Evolutionary conservation across 2,329 filamentous ascomycete species (phyloP).

Genomic region (Cryoendolithus antarcticus): DNA sequence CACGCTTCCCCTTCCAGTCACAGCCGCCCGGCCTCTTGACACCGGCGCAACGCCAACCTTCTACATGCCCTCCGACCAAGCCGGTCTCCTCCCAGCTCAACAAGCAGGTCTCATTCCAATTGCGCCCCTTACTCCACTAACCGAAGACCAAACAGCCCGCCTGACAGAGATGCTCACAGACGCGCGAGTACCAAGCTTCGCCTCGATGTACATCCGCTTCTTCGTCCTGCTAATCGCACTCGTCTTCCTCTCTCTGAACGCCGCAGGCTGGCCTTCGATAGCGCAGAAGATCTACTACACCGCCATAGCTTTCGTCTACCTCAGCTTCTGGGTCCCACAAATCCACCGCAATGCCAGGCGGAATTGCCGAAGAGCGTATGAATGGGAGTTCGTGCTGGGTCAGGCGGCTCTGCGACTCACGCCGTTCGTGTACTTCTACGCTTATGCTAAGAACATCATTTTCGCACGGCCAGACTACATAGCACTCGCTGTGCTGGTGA

Average conservation of each 20-base stretch:
- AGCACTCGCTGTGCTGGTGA: conserved; percentile 52
- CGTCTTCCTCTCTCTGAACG: conserved; percentile 48
- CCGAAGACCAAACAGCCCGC: conserved; percentile 8
- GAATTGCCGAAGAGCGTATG: conserved; percentile 82
- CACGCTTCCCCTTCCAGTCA: conserved; percentile 40
- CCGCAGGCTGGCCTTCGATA: conserved; percentile 42
- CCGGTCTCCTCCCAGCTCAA: too few relatives aligned
- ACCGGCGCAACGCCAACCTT: conserved; percentile 40
- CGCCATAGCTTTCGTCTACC: conserved; percentile 57
- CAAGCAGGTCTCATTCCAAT: conserved; percentile 34
- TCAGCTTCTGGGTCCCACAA: conserved; percentile 87
- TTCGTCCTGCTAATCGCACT: conserved; percentile 46
- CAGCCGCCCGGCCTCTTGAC: conserved; percentile 30
- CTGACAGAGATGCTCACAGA: conserved; percentile 26
- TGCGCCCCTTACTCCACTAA: conserved; percentile 10
- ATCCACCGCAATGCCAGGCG: conserved; percentile 81
- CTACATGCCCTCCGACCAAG: conserved; percentile 43
- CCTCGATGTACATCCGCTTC: conserved; percentile 49
- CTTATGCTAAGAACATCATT: conserved; percentile 64
- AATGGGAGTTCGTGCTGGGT: conserved; percentile 80
- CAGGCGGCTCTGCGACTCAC: conserved; percentile 67
- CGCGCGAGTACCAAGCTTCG: conserved; percentile 29
- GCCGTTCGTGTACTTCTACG: conserved; percentile 78
- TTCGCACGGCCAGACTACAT: conserved; percentile 58
- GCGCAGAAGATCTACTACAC: conserved; percentile 46